phyloP scores from a whole-genome alignment of 1,284 basidiomycete species.

The Ganoderma lucidum region DNA sequence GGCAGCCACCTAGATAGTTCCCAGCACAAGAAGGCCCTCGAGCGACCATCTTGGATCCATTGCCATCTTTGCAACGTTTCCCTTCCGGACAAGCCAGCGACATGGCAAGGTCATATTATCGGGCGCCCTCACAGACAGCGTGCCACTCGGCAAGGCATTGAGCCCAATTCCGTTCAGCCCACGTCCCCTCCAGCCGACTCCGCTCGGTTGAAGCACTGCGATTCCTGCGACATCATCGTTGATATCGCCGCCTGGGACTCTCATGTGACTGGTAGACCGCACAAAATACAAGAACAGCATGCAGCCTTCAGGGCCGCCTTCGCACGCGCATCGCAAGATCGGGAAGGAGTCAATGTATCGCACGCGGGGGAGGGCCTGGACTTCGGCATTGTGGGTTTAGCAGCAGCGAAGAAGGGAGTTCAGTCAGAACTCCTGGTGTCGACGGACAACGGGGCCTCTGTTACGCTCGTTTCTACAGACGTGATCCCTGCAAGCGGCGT shows the following conservation, averaged over 20 bases:
- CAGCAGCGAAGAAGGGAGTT: slow-evolving; percentile 38
- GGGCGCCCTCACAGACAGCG: not conserved
- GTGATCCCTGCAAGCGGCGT: not conserved
- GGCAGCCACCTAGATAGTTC: slow-evolving; percentile 52
- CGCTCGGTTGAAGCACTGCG: not conserved
- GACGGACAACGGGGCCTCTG: not conserved
- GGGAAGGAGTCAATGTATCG: slow-evolving; percentile 36
- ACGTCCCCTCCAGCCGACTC: not conserved
- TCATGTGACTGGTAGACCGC: slow-evolving; percentile 13
- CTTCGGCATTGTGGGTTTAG: slow-evolving; percentile 44
- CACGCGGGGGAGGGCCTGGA: slow-evolving; percentile 38
- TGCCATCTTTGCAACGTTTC: slow-evolving; percentile 5
- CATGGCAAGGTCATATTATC: not conserved
- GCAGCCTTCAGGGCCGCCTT: slow-evolving; percentile 33
- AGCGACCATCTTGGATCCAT: slow-evolving; percentile 1
- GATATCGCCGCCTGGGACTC: slow-evolving; percentile 12
- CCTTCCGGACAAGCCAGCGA: not conserved
- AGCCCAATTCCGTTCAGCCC: not conserved
- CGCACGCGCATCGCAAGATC: slow-evolving; percentile 37
- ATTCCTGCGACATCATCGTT: slow-evolving; percentile 38
- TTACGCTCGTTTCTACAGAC: not conserved
- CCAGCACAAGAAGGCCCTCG: slow-evolving; percentile 42
- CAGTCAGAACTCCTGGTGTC: slow-evolving; percentile 7
- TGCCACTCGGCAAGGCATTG: not conserved
- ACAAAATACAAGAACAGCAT: slow-evolving; percentile 19